A percentile compares a stretch with the other conserved stretches of the same genome.
Evolutionary conservation across 75 land plant species (phyloP).

Genomic region (Isoetes taiwanensis): DNA sequence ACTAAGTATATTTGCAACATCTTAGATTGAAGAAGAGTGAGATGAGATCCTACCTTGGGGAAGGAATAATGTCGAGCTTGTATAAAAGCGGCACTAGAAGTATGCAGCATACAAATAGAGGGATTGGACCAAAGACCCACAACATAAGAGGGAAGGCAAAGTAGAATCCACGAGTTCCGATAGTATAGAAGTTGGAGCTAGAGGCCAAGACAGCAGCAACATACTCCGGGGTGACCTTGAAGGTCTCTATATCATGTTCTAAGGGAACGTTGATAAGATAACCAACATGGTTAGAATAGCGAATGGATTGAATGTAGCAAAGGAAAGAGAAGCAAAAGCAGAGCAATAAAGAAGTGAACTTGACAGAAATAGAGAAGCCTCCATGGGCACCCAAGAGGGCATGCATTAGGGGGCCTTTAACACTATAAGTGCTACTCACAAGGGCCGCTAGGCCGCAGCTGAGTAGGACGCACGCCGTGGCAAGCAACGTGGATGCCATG

Average conservation of each 20-base stretch:
- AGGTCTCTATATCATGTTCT: conserved; percentile 3
- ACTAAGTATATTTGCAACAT: too few species aligned
- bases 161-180: conserved; percentile 48
- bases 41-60: too few species aligned
- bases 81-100: conserved; percentile 31
- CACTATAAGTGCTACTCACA: conserved; percentile 30
- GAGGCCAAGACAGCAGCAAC: conserved; percentile 33
- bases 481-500: conserved; percentile 49
- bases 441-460: conserved; percentile 59
- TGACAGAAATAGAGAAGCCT: conserved; percentile 24
- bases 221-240: conserved; percentile 17
- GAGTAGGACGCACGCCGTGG: conserved; percentile 46
- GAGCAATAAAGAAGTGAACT: conserved; percentile 39
- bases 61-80: conserved; percentile 38
- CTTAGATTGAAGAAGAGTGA: too few species aligned
- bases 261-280: conserved; percentile 53
- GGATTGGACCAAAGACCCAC: conserved; percentile 77
- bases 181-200: conserved; percentile 50
- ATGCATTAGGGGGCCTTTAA: conserved; percentile 26
- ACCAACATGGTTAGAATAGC: conserved; percentile 50
- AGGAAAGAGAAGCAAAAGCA: conserved; percentile 60
- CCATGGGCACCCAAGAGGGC: conserved; percentile 33
- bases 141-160: conserved; percentile 46
- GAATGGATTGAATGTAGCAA: conserved; percentile 46
- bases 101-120: conserved; percentile 38